A percentile compares a stretch with the other conserved stretches of the same genome.
Conservation (phyloP, 73 alveolate genomes). For the Paraurostyla sp. region DNA sequence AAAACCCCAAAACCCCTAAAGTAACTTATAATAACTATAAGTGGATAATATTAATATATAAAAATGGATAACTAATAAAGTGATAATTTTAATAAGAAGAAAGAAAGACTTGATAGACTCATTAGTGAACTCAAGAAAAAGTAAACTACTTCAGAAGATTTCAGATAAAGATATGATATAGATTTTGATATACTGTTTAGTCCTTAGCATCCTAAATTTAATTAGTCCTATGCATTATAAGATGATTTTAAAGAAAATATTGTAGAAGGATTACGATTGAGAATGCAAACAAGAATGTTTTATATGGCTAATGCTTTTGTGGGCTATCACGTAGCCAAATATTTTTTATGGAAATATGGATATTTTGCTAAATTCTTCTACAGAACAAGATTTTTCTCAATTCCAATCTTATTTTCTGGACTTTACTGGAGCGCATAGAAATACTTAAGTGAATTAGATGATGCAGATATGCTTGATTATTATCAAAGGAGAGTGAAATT, state of each 20-base stretch:
- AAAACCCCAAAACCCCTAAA: no score
- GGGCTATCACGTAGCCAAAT: neutral
- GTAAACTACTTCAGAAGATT: neutral
- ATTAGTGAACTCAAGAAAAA: neutral
- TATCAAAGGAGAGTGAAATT: neutral
- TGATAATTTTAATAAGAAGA: no score
- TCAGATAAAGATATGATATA: constrained; percentile 14
- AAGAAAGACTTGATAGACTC: neutral
- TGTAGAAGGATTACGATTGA: neutral
- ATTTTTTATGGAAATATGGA: constrained; percentile 16
- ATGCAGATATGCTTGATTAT: constrained; percentile 29
- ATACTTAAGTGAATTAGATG: neutral
- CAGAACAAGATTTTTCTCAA: constrained; percentile 12
- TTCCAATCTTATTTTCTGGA: neutral
- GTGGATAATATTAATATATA: no score
- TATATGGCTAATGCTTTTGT: neutral
- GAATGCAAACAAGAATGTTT: neutral
- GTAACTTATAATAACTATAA: no score
- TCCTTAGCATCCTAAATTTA: neutral
- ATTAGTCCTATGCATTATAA: neutral
- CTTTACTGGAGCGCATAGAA: neutral
- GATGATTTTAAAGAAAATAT: neutral
- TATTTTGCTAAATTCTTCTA: neutral
- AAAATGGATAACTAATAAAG: no score
- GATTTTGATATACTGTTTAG: neutral